Conservation (phyloP, 495 filamentous ascomycete species). For the Hapsidospora chrysogenum region DNA sequence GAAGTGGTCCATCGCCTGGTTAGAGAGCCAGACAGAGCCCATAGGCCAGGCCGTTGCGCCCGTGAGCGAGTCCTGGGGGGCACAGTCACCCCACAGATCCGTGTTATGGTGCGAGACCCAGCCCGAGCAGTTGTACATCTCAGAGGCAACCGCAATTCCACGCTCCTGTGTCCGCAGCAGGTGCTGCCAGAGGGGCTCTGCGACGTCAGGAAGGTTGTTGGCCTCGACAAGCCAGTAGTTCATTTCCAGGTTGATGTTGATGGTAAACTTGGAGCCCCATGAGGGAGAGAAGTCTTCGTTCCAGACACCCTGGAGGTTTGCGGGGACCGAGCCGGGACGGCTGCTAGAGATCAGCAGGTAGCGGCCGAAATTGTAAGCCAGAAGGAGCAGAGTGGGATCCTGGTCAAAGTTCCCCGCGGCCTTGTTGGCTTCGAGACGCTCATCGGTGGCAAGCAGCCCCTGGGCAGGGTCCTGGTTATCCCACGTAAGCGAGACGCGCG, state of each 20-base stretch:
- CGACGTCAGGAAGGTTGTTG: slow-evolving; percentile 22
- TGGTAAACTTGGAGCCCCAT: slow-evolving; percentile 39
- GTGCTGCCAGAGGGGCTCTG: slow-evolving; percentile 20
- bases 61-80: slow-evolving; percentile 26
- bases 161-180: slow-evolving; percentile 16
- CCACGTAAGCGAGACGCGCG: slow-evolving; percentile 17
- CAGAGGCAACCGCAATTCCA: slow-evolving; percentile 21
- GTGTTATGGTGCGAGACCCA: slow-evolving; percentile 31
- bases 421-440: slow-evolving; percentile 13
- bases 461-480: slow-evolving; percentile 7
- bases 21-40: slow-evolving; percentile 30
- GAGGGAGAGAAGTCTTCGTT: slow-evolving; percentile 29
- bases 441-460: slow-evolving; percentile 15
- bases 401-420: too few species aligned
- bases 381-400: slow-evolving; percentile 21
- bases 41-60: slow-evolving; percentile 30
- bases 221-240: slow-evolving; percentile 38
- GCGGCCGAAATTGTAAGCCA: slow-evolving; percentile 31
- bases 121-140: slow-evolving; percentile 35
- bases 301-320: slow-evolving; percentile 43
- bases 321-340: slow-evolving; percentile 20
- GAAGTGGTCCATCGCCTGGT: slow-evolving; percentile 29
- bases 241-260: slow-evolving; percentile 44
- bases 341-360: slow-evolving; percentile 31
- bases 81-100: slow-evolving; percentile 32